These are phyloP conservation scores for Lactarius indigo DNA, from an alignment of 768 basidiomycete genomes.

Conservation along the genomic window DNA sequence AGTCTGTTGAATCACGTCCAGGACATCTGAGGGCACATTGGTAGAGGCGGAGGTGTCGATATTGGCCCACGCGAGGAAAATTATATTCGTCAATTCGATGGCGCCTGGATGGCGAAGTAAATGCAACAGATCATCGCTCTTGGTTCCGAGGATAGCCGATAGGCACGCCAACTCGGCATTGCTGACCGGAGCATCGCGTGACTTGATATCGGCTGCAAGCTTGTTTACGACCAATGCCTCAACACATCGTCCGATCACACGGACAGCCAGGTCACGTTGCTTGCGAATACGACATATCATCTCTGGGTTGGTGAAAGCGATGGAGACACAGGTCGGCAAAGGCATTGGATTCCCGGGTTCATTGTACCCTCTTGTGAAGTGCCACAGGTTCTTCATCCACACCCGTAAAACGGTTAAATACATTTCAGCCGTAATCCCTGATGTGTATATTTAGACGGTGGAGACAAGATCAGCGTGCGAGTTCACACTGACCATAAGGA, in stretches of 20 bases:
- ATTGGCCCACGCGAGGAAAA: background rate
- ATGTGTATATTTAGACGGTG: background rate
- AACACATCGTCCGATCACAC: background rate
- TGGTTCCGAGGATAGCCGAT: background rate
- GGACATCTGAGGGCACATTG: background rate
- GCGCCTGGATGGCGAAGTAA: background rate
- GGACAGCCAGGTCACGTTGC: background rate
- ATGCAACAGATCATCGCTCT: background rate
- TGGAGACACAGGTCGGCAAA: background rate
- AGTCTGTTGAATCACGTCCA: background rate
- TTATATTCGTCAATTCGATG: background rate
- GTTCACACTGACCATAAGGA: background rate
- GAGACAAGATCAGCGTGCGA: background rate
- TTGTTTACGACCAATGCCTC: background rate
- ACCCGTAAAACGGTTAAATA: fast-evolving
- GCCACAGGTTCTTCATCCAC: background rate
- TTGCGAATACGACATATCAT: background rate
- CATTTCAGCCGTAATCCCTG: background rate
- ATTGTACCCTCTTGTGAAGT: background rate
- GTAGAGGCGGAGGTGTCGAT: background rate
- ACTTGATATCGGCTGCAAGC: background rate
- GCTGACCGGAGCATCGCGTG: too few species aligned
- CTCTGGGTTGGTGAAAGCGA: background rate
- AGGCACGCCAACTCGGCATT: background rate
- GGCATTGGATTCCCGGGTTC: background rate